Evolutionary conservation across 2,329 filamentous ascomycete genomes (phyloP).

Genomic region (Fusarium sp.): DNA sequence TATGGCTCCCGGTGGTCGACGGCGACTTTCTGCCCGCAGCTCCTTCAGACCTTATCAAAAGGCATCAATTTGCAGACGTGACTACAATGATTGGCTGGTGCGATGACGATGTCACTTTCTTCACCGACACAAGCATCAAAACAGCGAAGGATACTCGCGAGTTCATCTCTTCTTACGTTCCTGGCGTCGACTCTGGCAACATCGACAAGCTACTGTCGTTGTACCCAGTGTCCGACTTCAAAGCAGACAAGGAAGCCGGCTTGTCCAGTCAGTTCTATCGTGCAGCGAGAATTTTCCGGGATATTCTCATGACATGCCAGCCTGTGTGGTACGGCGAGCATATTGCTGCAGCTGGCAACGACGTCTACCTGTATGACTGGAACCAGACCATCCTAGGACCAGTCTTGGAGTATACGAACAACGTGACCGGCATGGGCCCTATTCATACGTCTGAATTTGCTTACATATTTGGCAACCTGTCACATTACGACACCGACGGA

Average conservation of each 20-base stretch:
- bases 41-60: neutral
- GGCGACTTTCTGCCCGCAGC: neutral
- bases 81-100: neutral
- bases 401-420: neutral
- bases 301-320: neutral
- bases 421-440: neutral
- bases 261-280: neutral
- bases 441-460: slow-evolving; percentile 1
- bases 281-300: neutral
- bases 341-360: neutral
- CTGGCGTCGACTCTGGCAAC: neutral
- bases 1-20: neutral
- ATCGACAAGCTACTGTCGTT: neutral
- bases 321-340: neutral
- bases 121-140: neutral
- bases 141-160: neutral
- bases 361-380: neutral
- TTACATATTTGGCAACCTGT: neutral
- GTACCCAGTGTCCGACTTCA: neutral
- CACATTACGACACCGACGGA: neutral
- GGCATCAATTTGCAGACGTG: neutral
- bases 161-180: neutral
- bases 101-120: neutral
- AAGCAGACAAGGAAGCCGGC: neutral
- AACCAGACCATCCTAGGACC: neutral